A percentile compares a stretch with the other conserved stretches of the same genome.
Evolutionary conservation across 768 basidiomycete genomes (phyloP).

Genomic region (Trametes elegans): DNA sequence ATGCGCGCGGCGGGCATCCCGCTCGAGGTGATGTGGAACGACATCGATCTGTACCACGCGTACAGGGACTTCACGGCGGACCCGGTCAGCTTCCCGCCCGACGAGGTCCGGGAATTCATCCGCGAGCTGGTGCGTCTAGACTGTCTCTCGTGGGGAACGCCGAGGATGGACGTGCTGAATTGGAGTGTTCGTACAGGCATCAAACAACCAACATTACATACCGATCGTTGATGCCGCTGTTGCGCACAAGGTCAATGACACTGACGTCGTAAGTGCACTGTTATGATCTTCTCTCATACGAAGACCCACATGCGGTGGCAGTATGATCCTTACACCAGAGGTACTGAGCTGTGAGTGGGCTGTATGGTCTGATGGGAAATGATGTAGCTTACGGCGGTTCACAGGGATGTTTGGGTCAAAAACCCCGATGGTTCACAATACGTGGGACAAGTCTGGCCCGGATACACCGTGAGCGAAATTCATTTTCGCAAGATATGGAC

Average conservation of each 20-base stretch:
- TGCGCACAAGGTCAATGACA: conserved; percentile 51
- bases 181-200: conserved; percentile 24
- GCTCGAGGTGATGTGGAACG: conserved; percentile 80
- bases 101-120: conserved; percentile 54
- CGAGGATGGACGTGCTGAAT: too few relatives aligned
- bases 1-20: conserved; percentile 74
- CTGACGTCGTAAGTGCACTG: conserved; percentile 63
- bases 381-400: too few relatives aligned
- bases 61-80: conserved; percentile 68
- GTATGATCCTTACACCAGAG: conserved; percentile 68
- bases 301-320: conserved; percentile 25
- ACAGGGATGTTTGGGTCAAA: conserved; percentile 65
- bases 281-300: background rate
- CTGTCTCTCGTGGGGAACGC: background rate
- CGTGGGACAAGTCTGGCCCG: conserved; percentile 79
- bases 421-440: conserved; percentile 73
- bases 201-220: conserved; percentile 55
- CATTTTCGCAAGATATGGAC: too few relatives aligned
- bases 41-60: conserved; percentile 74
- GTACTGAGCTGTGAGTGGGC: conserved; percentile 49
- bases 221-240: conserved; percentile 71
- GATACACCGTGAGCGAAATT: conserved; percentile 62
- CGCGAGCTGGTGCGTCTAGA: conserved; percentile 46
- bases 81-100: conserved; percentile 56
- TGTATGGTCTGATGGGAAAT: background rate